Evolutionary conservation across 805 yeast species (phyloP).

Genomic region (Candida boleticola): DNA sequence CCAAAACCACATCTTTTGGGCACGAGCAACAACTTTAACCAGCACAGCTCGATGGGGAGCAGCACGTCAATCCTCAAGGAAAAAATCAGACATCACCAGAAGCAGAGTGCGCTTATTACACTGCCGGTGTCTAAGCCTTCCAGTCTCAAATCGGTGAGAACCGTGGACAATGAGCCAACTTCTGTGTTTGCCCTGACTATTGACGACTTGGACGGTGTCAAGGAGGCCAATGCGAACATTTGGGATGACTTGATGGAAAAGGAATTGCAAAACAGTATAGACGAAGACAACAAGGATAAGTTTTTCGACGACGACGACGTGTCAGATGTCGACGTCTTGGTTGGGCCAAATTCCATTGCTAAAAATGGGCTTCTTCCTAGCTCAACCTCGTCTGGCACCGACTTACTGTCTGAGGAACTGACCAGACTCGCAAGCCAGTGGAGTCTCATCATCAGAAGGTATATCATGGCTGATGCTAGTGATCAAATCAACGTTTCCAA

Average conservation of each 20-base stretch:
- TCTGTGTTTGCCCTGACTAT: slow-evolving; percentile 23
- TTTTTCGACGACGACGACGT: slow-evolving; percentile 7
- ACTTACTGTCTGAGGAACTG: background rate
- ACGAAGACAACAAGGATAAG: too few species aligned
- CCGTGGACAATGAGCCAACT: slow-evolving; percentile 23
- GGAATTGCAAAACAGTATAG: background rate
- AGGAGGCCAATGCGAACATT: slow-evolving; percentile 7
- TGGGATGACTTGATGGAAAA: slow-evolving; percentile 12
- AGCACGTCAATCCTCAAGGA: background rate
- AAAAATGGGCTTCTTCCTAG: background rate
- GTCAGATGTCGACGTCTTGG: slow-evolving; percentile 3
- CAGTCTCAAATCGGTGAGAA: slow-evolving; percentile 13
- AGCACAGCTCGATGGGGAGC: background rate
- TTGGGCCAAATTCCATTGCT: background rate
- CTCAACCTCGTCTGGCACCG: background rate
- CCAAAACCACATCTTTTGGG: background rate
- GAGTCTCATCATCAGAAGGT: slow-evolving; percentile 37
- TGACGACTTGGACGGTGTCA: slow-evolving; percentile 19
- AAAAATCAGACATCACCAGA: background rate
- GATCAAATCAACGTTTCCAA: slow-evolving; percentile 50
- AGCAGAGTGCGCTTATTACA: background rate
- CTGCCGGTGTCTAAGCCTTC: background rate
- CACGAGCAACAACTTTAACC: background rate
- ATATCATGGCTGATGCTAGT: slow-evolving; percentile 41
- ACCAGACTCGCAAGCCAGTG: slow-evolving; percentile 24